Evolutionary conservation across 352 stramenopile genomes (phyloP).

Genomic region (Globisporangium barbulae): DNA sequence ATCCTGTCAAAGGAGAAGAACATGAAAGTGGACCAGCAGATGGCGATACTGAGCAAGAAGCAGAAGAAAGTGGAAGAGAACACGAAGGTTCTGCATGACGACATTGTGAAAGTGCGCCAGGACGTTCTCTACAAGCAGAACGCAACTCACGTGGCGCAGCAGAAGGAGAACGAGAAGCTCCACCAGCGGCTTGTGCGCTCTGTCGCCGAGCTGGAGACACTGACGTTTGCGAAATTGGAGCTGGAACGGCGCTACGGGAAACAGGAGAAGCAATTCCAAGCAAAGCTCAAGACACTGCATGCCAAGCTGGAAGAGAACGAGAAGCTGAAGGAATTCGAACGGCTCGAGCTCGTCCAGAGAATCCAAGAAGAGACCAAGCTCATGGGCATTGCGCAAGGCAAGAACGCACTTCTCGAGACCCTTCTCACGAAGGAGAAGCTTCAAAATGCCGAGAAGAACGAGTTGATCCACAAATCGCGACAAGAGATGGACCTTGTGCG

Average conservation of each 20-base stretch:
- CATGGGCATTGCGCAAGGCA: constrained; percentile 61
- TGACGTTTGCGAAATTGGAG: constrained; percentile 37
- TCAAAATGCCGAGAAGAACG: constrained; percentile 53
- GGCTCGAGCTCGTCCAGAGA: constrained; percentile 47
- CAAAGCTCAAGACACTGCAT: constrained; percentile 49
- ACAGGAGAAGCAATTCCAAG: constrained; percentile 50
- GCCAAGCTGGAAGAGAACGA: constrained; percentile 39
- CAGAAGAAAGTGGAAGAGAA: constrained; percentile 59
- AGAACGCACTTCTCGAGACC: constrained; percentile 54
- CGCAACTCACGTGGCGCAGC: constrained; percentile 16
- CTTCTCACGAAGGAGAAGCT: constrained; percentile 57
- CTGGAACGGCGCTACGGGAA: constrained; percentile 43
- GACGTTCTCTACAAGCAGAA: constrained; percentile 31
- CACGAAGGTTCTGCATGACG: constrained; percentile 37
- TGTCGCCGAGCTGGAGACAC: constrained; percentile 43
- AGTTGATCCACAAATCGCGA: constrained; percentile 44
- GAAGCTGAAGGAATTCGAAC: constrained; percentile 45
- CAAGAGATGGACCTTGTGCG: constrained; percentile 56
- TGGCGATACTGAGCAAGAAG: constrained; percentile 46
- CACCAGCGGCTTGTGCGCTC: constrained; percentile 47
- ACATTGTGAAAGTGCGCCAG: constrained; percentile 36
- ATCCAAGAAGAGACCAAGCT: constrained; percentile 60
- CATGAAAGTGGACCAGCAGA: constrained; percentile 47
- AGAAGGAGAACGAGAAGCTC: constrained; percentile 38
- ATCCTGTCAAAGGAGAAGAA: constrained; percentile 43